phyloP scores from a whole-genome alignment of 768 basidiomycete genomes.

The Leccinum uliginosum region DNA sequence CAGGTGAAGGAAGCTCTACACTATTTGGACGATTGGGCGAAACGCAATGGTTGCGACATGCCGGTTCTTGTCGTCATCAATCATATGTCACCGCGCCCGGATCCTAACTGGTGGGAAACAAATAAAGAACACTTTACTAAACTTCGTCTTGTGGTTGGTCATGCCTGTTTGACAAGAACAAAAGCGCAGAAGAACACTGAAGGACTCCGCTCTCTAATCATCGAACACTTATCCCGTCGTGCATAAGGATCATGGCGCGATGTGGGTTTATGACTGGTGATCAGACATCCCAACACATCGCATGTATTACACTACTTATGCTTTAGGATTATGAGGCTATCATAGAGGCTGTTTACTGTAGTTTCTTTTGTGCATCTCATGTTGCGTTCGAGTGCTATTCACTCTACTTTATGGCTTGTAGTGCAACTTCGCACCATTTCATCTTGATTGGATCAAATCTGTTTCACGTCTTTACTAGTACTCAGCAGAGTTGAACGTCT shows the following conservation, averaged over 20 bases:
- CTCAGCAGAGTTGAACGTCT: too few relatives aligned
- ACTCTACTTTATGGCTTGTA: not conserved
- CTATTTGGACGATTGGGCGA: slow-evolving; percentile 17
- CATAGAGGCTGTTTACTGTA: too few relatives aligned
- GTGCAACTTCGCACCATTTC: not conserved
- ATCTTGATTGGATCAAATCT: not conserved
- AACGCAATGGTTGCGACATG: slow-evolving; percentile 11
- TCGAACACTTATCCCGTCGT: slow-evolving; percentile 10
- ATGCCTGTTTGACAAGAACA: slow-evolving; percentile 17
- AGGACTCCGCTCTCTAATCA: slow-evolving; percentile 14
- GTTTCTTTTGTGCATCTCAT: not conserved
- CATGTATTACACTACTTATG: not conserved
- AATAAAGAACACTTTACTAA: slow-evolving; percentile 20
- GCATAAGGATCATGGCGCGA: not conserved
- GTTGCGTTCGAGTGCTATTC: not conserved
- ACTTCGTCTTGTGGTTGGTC: slow-evolving; percentile 11
- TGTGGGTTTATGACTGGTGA: not conserved
- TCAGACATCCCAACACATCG: not conserved
- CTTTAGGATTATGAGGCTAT: not conserved
- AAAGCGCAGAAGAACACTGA: slow-evolving; percentile 18
- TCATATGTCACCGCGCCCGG: slow-evolving; percentile 17
- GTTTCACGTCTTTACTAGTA: too few relatives aligned
- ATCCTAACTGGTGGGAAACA: slow-evolving; percentile 20
- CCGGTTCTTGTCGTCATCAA: slow-evolving; percentile 21
- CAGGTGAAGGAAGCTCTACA: slow-evolving; percentile 20